These are phyloP conservation scores for Batkoa obscura DNA, from an alignment of 371 early-diverging fungal genomes.

Conservation along the genomic window DNA sequence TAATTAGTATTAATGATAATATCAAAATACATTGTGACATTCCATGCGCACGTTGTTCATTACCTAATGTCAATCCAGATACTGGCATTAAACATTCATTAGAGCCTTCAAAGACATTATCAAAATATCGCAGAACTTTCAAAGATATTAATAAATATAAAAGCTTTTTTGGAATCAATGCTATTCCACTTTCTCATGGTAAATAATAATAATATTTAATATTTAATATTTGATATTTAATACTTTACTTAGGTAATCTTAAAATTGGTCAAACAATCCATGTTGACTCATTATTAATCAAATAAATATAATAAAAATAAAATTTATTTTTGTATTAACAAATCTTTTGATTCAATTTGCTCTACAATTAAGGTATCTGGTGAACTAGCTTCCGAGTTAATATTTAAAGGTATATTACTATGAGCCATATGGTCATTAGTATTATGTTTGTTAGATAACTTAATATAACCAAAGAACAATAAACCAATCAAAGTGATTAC, in stretches of 20 bases:
- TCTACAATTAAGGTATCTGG: no score
- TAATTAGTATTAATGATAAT: conserved; percentile 12
- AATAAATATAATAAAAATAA: no score
- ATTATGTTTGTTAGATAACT: no score
- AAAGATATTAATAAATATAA: conserved; percentile 11
- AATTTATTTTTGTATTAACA: no score
- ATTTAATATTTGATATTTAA: neutral
- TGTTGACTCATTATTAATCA: no score
- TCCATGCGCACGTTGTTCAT: conserved; percentile 6
- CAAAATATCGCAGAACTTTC: conserved; percentile 10
- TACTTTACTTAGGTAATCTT: neutral
- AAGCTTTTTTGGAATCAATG: conserved; percentile 16
- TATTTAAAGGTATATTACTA: no score
- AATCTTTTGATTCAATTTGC: no score
- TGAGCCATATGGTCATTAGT: no score
- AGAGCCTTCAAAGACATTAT: conserved; percentile 19
- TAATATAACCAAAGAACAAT: no score
- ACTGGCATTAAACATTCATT: conserved; percentile 16
- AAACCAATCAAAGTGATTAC: no score
- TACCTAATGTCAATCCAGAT: conserved; percentile 19
- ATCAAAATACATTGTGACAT: conserved; percentile 1
- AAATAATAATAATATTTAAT: neutral
- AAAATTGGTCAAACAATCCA: neutral
- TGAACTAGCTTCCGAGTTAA: no score
- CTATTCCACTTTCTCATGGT: conserved; percentile 8